phyloP scores from a whole-genome alignment of 1,139 yeast genomes.

The Debaryomyces sp. region DNA sequence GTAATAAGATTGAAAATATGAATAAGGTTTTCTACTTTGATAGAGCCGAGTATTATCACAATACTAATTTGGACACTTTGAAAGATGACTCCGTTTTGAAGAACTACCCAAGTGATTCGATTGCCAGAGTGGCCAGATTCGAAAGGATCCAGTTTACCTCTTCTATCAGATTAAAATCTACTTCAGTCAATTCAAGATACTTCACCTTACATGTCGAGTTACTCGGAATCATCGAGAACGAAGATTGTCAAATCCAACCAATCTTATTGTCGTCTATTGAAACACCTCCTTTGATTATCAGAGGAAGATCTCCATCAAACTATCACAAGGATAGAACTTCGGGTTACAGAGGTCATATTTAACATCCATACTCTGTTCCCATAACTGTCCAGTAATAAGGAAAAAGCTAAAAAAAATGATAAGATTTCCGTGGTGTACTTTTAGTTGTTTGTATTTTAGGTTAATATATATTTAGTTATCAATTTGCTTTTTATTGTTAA shows the following conservation, averaged over 20 bases:
- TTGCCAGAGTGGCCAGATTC: slow-evolving; percentile 64
- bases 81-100: slow-evolving; percentile 37
- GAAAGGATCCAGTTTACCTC: slow-evolving; percentile 72
- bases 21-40: slow-evolving; percentile 44
- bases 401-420: neutral
- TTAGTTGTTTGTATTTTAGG: slow-evolving; percentile 9
- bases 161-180: slow-evolving; percentile 56
- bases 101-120: slow-evolving; percentile 52
- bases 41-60: slow-evolving; percentile 37
- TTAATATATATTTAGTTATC: slow-evolving; percentile 1
- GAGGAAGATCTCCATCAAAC: slow-evolving; percentile 72
- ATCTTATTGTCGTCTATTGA: slow-evolving; percentile 45
- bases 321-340: slow-evolving; percentile 49
- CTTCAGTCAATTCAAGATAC: slow-evolving; percentile 46
- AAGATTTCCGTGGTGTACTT: slow-evolving; percentile 4
- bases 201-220: slow-evolving; percentile 59
- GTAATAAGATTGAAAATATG: slow-evolving; percentile 24
- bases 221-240: slow-evolving; percentile 50
- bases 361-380: neutral
- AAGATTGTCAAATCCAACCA: slow-evolving; percentile 41
- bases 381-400: neutral
- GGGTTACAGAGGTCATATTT: slow-evolving; percentile 34
- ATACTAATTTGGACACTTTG: slow-evolving; percentile 30
- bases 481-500: neutral
- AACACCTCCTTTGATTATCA: slow-evolving; percentile 65